Conservation (phyloP, 2,329 filamentous ascomycete genomes). For the Fusarium siculi region DNA sequence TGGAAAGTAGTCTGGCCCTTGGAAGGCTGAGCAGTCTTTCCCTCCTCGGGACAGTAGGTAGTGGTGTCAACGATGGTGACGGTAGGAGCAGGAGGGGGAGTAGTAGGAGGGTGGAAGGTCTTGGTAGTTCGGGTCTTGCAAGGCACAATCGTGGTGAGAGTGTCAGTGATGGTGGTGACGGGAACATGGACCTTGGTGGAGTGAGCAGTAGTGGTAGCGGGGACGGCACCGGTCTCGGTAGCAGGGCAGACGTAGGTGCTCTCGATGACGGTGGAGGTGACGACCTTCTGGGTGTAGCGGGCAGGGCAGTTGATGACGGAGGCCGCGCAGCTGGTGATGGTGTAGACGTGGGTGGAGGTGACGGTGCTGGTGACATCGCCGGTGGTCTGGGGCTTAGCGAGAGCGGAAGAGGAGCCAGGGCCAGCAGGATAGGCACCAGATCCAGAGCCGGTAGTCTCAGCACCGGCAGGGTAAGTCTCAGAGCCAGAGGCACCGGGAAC, state of each 20-base stretch:
- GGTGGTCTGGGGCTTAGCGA: neutral
- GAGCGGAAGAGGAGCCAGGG: neutral
- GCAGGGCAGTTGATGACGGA: constrained; percentile 54
- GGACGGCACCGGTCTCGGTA: constrained; percentile 21
- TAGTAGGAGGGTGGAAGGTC: constrained; percentile 40
- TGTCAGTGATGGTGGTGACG: constrained; percentile 41
- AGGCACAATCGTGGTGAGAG: constrained; percentile 41
- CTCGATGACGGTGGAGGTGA: constrained; percentile 41
- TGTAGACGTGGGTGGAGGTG: constrained; percentile 42
- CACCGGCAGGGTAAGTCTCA: neutral
- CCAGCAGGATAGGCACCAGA: neutral
- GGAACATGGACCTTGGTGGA: constrained; percentile 17
- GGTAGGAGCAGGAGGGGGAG: constrained; percentile 24
- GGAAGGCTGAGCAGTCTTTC: constrained; percentile 11
- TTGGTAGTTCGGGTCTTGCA: constrained; percentile 41
- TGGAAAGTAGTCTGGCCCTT: constrained; percentile 1
- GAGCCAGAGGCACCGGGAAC: neutral
- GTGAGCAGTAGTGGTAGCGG: constrained; percentile 18
- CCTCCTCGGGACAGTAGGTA: constrained; percentile 25
- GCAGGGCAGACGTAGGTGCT: constrained; percentile 42
- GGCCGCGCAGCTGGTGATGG: constrained; percentile 52
- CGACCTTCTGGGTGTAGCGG: constrained; percentile 47
- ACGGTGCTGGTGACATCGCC: constrained; percentile 40
- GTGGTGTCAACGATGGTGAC: constrained; percentile 39
- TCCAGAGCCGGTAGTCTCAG: neutral